Conservation (phyloP, 2,329 filamentous ascomycete species). For the Epichloe aotearoae region DNA sequence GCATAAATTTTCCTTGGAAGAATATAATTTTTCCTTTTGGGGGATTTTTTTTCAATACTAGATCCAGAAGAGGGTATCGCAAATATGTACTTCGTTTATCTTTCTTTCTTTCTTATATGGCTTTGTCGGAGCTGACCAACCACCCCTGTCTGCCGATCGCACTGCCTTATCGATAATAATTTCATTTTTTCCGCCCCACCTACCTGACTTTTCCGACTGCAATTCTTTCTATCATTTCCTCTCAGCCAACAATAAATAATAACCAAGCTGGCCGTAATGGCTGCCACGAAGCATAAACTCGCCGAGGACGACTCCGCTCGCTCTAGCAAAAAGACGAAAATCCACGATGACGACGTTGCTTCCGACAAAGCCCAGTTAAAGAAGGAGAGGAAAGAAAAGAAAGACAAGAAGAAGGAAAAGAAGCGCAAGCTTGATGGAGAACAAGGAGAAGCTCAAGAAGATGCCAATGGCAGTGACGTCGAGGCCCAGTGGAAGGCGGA, state of each 20-base stretch:
- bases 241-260: background rate
- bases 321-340: slow-evolving; percentile 28
- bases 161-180: slow-evolving; percentile 20
- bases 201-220: background rate
- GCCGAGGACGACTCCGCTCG: slow-evolving; percentile 22
- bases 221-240: background rate
- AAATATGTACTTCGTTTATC: too few species aligned
- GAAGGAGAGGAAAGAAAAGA: slow-evolving; percentile 21
- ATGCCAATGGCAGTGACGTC: slow-evolving; percentile 10
- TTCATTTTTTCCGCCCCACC: slow-evolving; percentile 9
- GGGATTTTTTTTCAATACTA: too few species aligned
- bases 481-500: slow-evolving; percentile 11
- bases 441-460: slow-evolving; percentile 4
- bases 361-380: slow-evolving; percentile 22
- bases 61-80: too few species aligned
- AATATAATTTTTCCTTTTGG: rapidly evolving
- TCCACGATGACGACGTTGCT: slow-evolving; percentile 14
- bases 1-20: too few species aligned
- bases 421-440: slow-evolving; percentile 18
- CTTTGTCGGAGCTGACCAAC: too few species aligned
- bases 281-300: slow-evolving; percentile 27
- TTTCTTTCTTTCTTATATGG: too few species aligned
- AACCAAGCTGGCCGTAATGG: slow-evolving; percentile 17
- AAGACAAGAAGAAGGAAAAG: slow-evolving; percentile 19
- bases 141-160: too few species aligned